phyloP scores from a whole-genome alignment of 139 green algal species.

The Micractinium conductrix region DNA sequence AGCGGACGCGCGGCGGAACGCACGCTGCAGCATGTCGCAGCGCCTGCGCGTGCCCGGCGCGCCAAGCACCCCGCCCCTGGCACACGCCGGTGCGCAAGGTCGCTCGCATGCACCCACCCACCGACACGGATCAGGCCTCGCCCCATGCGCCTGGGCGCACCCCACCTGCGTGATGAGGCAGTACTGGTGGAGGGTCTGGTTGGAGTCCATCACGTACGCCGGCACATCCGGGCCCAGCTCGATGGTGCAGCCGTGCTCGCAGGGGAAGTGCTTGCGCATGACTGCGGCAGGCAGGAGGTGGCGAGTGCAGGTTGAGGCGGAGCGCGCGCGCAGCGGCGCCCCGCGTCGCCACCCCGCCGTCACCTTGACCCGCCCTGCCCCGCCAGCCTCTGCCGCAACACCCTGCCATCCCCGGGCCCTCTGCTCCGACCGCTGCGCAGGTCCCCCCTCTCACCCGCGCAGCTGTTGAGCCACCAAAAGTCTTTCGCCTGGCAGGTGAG shows the following conservation, averaged over 20 bases:
- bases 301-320: not conserved
- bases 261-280: constrained; percentile 52
- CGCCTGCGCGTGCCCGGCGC: too few species aligned
- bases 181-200: constrained; percentile 10
- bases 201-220: constrained; percentile 49
- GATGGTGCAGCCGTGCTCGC: constrained; percentile 47
- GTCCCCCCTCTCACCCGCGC: constrained; percentile 23
- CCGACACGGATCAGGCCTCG: not conserved
- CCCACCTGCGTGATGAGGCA: constrained; percentile 39
- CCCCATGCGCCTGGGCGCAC: too few species aligned
- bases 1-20: not conserved
- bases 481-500: constrained; percentile 41
- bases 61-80: too few species aligned
- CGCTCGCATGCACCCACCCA: not conserved
- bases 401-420: not conserved
- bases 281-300: constrained; percentile 2
- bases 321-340: not conserved
- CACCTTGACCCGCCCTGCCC: not conserved
- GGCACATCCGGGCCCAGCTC: constrained; percentile 53
- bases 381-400: not conserved
- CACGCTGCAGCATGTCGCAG: not conserved
- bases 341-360: not conserved
- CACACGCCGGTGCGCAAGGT: too few species aligned
- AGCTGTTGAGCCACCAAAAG: constrained; percentile 60
- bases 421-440: not conserved